phyloP scores from a whole-genome alignment of 805 yeast species.

The Lachancea meyersii region DNA sequence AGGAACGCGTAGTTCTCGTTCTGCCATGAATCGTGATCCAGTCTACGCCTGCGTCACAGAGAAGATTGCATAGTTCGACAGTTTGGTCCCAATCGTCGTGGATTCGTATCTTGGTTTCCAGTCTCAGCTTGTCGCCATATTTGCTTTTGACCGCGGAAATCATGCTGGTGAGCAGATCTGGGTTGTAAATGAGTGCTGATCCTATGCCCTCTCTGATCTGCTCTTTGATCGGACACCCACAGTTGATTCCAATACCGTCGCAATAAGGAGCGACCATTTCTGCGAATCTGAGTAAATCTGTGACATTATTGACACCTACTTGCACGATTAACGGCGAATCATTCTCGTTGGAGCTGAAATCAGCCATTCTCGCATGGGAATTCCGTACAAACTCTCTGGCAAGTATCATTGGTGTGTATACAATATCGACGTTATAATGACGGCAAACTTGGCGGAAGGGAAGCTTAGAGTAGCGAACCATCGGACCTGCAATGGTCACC shows the following conservation, averaged over 20 bases:
- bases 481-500: constrained; percentile 78
- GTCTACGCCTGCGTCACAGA: constrained; percentile 87
- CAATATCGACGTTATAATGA: constrained; percentile 69
- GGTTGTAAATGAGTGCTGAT: constrained; percentile 84
- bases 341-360: constrained; percentile 68
- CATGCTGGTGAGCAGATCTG: constrained; percentile 76
- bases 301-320: constrained; percentile 81
- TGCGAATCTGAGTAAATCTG: constrained; percentile 74
- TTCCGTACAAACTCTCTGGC: constrained; percentile 93
- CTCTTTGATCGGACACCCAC: constrained; percentile 96
- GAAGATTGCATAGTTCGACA: constrained; percentile 58
- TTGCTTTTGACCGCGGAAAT: constrained; percentile 72
- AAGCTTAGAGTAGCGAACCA: constrained; percentile 93
- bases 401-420: constrained; percentile 92
- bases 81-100: constrained; percentile 74
- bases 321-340: constrained; percentile 80
- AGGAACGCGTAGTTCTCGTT: constrained; percentile 75
- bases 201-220: constrained; percentile 96
- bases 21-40: constrained; percentile 93
- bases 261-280: constrained; percentile 86
- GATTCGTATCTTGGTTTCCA: constrained; percentile 89
- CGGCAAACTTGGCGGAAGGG: constrained; percentile 82
- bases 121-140: constrained; percentile 63
- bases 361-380: constrained; percentile 70
- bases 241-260: constrained; percentile 91